Evolutionary conservation across 116 monocot genomes (phyloP).

Genomic region (Dioscorea cayenensis): DNA sequence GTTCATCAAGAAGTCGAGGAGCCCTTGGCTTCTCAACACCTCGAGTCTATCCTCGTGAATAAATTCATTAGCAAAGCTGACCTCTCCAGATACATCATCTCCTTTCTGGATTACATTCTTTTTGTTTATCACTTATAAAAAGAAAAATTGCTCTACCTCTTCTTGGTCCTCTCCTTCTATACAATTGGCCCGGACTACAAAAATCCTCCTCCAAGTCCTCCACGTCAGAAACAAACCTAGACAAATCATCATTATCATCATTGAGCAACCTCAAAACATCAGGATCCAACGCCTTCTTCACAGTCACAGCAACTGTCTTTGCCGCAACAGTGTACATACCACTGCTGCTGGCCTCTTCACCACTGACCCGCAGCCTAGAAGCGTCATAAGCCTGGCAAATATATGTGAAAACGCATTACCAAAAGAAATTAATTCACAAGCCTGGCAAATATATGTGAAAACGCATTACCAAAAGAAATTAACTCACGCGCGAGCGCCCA

Average conservation of each 20-base stretch:
- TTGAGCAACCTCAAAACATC: slow-evolving; percentile 66
- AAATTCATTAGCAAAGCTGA: slow-evolving; percentile 6
- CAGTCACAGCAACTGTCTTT: slow-evolving; percentile 45
- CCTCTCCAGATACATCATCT: slow-evolving; percentile 4
- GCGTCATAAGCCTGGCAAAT: too few relatives aligned
- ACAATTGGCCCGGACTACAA: slow-evolving; percentile 70
- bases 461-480: not conserved
- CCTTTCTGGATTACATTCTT: too few relatives aligned
- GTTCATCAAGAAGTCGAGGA: slow-evolving; percentile 58
- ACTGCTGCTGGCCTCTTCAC: slow-evolving; percentile 17
- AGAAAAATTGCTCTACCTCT: not conserved
- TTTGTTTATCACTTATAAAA: not conserved
- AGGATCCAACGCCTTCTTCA: slow-evolving; percentile 59
- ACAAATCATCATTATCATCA: slow-evolving; percentile 62
- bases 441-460: slow-evolving; percentile 22
- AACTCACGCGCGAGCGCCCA: not conserved
- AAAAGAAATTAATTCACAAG: too few relatives aligned
- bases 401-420: too few relatives aligned
- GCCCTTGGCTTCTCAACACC: slow-evolving; percentile 38
- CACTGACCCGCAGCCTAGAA: slow-evolving; percentile 35
- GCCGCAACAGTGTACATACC: slow-evolving; percentile 45
- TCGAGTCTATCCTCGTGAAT: slow-evolving; percentile 10
- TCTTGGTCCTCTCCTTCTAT: slow-evolving; percentile 10
- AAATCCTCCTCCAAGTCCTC: slow-evolving; percentile 99
- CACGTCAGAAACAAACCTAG: slow-evolving; percentile 75